Conservation (phyloP, 805 yeast genomes). For the Spathaspora girioi region DNA sequence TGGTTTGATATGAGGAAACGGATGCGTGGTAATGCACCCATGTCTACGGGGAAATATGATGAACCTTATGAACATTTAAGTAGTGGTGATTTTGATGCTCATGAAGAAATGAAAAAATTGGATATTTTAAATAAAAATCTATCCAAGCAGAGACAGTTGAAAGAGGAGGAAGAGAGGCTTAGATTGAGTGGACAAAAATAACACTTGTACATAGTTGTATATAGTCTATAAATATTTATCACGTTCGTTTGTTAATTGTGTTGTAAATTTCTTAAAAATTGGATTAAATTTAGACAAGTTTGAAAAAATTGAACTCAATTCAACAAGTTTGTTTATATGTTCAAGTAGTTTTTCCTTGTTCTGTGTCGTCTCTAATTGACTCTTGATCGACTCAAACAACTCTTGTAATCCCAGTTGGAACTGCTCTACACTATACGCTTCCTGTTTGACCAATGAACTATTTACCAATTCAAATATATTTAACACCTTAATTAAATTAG, state of each 20-base stretch:
- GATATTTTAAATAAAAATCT: conserved; percentile 54
- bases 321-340: conserved; percentile 46
- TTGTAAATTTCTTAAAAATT: conserved; percentile 46
- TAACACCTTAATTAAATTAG: conserved; percentile 44
- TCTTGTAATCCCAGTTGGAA: conserved; percentile 37
- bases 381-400: conserved; percentile 43
- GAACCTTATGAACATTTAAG: conserved; percentile 79
- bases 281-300: conserved; percentile 49
- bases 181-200: conserved; percentile 5
- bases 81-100: conserved; percentile 76
- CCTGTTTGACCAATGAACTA: conserved; percentile 5
- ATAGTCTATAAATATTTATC: neutral
- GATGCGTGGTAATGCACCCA: conserved; percentile 89
- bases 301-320: conserved; percentile 50
- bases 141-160: conserved; percentile 23
- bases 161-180: conserved; percentile 31
- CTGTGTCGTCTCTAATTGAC: conserved; percentile 35
- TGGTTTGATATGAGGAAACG: conserved; percentile 88
- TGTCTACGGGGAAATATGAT: conserved; percentile 90
- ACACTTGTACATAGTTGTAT: neutral
- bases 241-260: conserved; percentile 11
- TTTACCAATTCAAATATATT: conserved; percentile 41
- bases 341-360: conserved; percentile 26
- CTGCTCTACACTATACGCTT: conserved; percentile 11
- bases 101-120: conserved; percentile 74